A percentile compares a stretch with the other conserved stretches of the same genome.
phyloP scores from a whole-genome alignment of 495 filamentous ascomycete genomes.

The Neurospora sp. region DNA sequence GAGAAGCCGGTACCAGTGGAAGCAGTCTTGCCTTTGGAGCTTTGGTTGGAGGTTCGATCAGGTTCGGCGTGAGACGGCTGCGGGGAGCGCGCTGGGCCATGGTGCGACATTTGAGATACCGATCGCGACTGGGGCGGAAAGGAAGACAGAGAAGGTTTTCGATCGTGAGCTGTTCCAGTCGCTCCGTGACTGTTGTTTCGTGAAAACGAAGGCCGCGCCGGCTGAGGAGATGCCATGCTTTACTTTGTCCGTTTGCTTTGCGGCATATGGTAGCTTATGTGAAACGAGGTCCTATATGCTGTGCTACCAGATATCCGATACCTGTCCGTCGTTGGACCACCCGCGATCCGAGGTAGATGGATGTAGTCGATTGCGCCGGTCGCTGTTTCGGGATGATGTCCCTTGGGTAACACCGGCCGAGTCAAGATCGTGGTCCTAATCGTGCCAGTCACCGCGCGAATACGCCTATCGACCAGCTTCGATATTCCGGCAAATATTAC shows the following conservation, averaged over 20 bases:
- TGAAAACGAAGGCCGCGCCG: slow-evolving; percentile 2
- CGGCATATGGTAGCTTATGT: neutral
- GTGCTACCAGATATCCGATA: neutral
- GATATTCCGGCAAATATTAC: neutral
- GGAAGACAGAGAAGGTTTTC: slow-evolving; percentile 45
- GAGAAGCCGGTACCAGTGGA: slow-evolving; percentile 39
- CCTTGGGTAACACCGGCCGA: neutral
- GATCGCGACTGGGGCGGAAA: slow-evolving; percentile 48
- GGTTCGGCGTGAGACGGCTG: slow-evolving; percentile 36
- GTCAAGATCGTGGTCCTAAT: neutral
- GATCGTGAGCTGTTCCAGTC: slow-evolving; percentile 15
- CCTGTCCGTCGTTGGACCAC: neutral
- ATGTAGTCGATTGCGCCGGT: neutral
- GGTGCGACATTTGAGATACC: slow-evolving; percentile 40
- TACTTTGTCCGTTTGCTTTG: neutral
- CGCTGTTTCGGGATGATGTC: neutral
- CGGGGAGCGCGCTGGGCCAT: slow-evolving; percentile 32
- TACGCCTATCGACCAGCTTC: neutral
- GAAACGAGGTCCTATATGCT: neutral
- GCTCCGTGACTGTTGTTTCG: slow-evolving; percentile 6
- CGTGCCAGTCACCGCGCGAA: neutral
- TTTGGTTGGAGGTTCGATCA: slow-evolving; percentile 41
- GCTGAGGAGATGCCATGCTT: neutral
- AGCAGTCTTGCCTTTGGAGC: slow-evolving; percentile 47
- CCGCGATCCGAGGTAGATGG: neutral